phyloP scores from a whole-genome alignment of 305 asterid species.

The Solanum chacoense region DNA sequence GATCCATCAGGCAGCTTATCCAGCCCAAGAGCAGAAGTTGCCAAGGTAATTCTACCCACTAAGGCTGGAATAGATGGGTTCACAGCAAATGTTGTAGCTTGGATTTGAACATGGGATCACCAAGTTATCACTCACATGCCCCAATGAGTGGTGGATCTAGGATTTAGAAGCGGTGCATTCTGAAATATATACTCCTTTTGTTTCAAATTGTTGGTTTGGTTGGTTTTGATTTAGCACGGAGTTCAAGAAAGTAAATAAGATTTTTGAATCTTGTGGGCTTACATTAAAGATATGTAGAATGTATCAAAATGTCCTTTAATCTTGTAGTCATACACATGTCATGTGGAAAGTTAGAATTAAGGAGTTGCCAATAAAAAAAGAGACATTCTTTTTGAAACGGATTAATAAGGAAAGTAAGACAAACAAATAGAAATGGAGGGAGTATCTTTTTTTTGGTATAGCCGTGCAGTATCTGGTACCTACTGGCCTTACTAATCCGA shows the following conservation, averaged over 20 bases:
- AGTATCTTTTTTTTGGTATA: not conserved
- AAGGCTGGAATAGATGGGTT: not conserved
- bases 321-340: not conserved
- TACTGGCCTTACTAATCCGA: not conserved
- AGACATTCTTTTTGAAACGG: not conserved
- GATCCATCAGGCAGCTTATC: not conserved
- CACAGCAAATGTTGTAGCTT: not conserved
- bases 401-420: not conserved
- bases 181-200: not conserved
- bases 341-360: not conserved
- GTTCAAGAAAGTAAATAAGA: not conserved
- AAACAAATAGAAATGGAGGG: not conserved
- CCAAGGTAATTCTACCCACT: not conserved
- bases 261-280: not conserved
- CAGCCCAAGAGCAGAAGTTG: not conserved
- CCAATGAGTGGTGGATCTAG: not conserved
- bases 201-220: not conserved
- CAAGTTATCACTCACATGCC: not conserved
- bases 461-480: not conserved
- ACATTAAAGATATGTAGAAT: not conserved
- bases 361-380: not conserved
- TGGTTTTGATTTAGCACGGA: not conserved
- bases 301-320: not conserved
- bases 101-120: not conserved
- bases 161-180: not conserved